A percentile compares a stretch with the other conserved stretches of the same genome.
These are phyloP conservation scores for Scedosporium boydii DNA, from an alignment of 2,329 filamentous ascomycete genomes.

Conservation along the genomic window DNA sequence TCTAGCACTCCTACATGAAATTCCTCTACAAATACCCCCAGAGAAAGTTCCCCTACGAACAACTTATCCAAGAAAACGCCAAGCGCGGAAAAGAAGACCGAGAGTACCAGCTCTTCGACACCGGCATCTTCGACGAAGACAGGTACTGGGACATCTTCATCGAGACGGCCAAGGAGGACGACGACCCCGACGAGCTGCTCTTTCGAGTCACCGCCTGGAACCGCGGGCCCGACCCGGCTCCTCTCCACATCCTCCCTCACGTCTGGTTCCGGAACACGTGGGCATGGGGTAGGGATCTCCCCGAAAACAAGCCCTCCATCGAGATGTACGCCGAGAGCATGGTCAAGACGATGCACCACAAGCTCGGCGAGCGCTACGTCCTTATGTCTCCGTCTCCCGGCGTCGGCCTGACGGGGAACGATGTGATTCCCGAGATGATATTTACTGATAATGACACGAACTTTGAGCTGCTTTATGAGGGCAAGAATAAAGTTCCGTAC, in stretches of 20 bases:
- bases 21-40: slow-evolving; percentile 97
- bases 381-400: slow-evolving; percentile 85
- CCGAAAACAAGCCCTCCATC: slow-evolving; percentile 73
- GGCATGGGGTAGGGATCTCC: slow-evolving; percentile 78
- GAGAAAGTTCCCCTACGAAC: slow-evolving; percentile 81
- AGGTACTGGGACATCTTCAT: slow-evolving; percentile 97
- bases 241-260: slow-evolving; percentile 87
- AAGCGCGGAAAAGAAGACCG: slow-evolving; percentile 64
- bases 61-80: slow-evolving; percentile 77
- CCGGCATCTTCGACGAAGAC: slow-evolving; percentile 77
- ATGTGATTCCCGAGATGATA: slow-evolving; percentile 74
- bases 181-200: slow-evolving; percentile 81
- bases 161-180: slow-evolving; percentile 88
- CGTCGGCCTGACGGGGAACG: slow-evolving; percentile 65
- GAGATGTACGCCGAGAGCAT: slow-evolving; percentile 54
- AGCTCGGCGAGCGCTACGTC: slow-evolving; percentile 73
- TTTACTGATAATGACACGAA: slow-evolving; percentile 98
- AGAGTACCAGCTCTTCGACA: slow-evolving; percentile 90
- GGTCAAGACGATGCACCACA: slow-evolving; percentile 68
- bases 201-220: slow-evolving; percentile 98
- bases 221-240: slow-evolving; percentile 79
- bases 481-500: slow-evolving; percentile 70
- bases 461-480: slow-evolving; percentile 63
- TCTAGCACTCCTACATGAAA: slow-evolving; percentile 95
- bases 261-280: slow-evolving; percentile 97